These are phyloP conservation scores for Annona cherimola DNA, from an alignment of 164 flowering plant species.

Conservation along the genomic window DNA sequence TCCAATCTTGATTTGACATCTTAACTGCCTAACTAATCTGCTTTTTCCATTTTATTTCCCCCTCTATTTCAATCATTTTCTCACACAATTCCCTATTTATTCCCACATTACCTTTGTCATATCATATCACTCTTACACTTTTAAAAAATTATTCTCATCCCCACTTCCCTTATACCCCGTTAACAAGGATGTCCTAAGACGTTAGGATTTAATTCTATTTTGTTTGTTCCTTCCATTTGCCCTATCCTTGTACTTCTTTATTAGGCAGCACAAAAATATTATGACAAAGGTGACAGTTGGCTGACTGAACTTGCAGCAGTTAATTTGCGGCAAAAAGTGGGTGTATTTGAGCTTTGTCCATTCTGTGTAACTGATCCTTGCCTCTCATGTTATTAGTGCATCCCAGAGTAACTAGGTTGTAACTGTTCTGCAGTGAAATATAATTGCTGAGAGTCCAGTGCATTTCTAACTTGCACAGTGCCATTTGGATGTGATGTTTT, in stretches of 20 bases:
- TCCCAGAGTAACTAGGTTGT: neutral
- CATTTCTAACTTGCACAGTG: neutral
- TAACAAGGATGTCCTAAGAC: neutral
- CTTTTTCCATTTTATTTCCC: no score
- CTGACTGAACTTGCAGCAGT: neutral
- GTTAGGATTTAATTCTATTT: neutral
- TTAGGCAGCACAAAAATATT: neutral
- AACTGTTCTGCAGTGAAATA: neutral
- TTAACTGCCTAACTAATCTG: no score
- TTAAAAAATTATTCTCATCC: no score
- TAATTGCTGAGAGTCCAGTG: neutral
- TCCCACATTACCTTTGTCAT: no score
- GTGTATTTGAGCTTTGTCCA: neutral
- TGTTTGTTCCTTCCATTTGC: neutral
- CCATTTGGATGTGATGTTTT: neutral
- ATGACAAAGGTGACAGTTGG: neutral
- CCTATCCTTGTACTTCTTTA: neutral
- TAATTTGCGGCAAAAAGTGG: neutral
- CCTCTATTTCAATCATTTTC: no score
- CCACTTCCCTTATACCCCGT: no score
- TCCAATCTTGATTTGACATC: no score
- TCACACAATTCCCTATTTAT: no score
- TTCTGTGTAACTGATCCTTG: neutral
- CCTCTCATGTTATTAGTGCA: neutral
- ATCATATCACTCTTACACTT: no score